These are phyloP conservation scores for Fusarium sarcochroum DNA, from an alignment of 2,329 filamentous ascomycete species.

Conservation along the genomic window DNA sequence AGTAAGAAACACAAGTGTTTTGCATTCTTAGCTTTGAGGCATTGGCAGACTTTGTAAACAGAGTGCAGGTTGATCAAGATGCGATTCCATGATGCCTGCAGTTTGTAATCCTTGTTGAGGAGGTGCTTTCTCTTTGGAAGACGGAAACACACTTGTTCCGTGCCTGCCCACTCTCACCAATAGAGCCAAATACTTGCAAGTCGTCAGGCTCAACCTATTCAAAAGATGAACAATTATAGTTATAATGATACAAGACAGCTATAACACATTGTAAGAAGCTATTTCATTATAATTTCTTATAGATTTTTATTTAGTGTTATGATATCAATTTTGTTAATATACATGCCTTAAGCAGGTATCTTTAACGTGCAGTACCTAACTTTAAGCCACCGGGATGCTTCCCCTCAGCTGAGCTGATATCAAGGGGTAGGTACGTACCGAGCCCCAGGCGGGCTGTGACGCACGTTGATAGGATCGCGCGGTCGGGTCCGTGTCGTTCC, in stretches of 20 bases:
- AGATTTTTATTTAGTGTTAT: too few relatives aligned
- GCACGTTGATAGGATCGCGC: conserved; percentile 40
- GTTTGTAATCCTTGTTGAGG: too few relatives aligned
- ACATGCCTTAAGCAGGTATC: too few relatives aligned
- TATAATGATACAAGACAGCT: too few relatives aligned
- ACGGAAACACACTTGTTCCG: conserved; percentile 13
- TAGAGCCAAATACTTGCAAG: too few relatives aligned
- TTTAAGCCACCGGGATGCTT: background rate
- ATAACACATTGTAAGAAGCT: too few relatives aligned
- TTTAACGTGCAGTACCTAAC: too few relatives aligned
- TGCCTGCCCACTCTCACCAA: background rate
- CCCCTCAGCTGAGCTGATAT: conserved; percentile 12
- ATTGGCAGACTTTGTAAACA: background rate
- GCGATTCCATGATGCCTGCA: background rate
- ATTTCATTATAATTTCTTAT: too few relatives aligned
- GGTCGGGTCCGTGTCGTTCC: conserved; percentile 26
- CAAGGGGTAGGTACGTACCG: conserved; percentile 36
- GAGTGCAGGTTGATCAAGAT: background rate
- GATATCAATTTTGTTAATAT: too few relatives aligned
- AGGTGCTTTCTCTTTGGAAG: background rate
- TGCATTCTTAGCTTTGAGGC: background rate
- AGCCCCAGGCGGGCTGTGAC: conserved; percentile 28
- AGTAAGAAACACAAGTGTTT: background rate
- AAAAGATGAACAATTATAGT: too few relatives aligned
- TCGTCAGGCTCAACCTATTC: too few relatives aligned